Evolutionary conservation across 1,284 basidiomycete genomes (phyloP), one percentile per base, ranked within the genome.

Genomic region (Cutaneotrichosporon cyanovorans): DNA sequence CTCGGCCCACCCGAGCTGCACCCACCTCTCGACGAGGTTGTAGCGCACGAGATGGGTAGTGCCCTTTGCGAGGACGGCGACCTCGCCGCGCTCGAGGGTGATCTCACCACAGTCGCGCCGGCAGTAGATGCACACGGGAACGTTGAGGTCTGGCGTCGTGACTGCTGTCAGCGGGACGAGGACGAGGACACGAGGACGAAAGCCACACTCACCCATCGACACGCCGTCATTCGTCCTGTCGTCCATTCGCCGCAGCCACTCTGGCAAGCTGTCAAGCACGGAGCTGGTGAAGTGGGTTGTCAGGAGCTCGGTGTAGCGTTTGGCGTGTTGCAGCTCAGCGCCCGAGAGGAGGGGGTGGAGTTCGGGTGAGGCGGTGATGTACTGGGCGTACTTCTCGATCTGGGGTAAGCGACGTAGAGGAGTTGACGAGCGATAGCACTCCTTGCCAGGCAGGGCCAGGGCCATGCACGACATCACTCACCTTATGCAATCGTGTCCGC

Each of bases 351-450:
- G 77, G 14, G 75, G 76, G 57, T 90, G 87, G 2, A 84, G 66
- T 5, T 80, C 79, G 0, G 80, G 80, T 18, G 80, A 81, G 4
- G 76, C 73, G 19, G 79, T 79, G 35, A 95, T 85, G 58, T 82
- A 80, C 31, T 84, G 80, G 15, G 87, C 82, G 63, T 81, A 87
- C 65, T 82, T 84, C 68, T 93, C 90, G 45, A 92, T 85, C 89
- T 93, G 44, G 16, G 15, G 40, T 42, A 18, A 48, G 43, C 20
- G 19, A 22, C 15, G 9, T 9, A 20, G 16, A 4, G 6, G 6
- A 19, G 21, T 6, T 31, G 30, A 8, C 15, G 33, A 35, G n/a
- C n/a, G n/a, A n/a, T n/a, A n/a, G n/a, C n/a, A n/a, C n/a, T n/a
- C n/a, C n/a, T n/a, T n/a, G n/a, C n/a, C n/a, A n/a, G n/a, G n/a